Base-by-base conservation (phyloP, 305 asterid genomes). In the Petunia hybrid region DNA sequence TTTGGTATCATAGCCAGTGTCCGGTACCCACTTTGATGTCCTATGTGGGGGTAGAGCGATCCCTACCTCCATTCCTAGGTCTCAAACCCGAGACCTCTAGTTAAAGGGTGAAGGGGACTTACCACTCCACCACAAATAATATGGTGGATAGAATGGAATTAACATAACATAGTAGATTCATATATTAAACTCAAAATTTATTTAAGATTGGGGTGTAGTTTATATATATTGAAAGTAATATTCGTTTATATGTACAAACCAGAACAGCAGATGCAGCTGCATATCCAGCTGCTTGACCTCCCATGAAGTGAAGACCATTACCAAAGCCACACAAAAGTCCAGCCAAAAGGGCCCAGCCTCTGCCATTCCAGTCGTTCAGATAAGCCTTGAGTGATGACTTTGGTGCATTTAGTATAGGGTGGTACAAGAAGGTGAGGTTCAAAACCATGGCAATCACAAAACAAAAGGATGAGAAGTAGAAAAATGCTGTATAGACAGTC, bases 181-280 rank as follows among this genome's bases (percentile, higher is more conserved):
- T 22, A 10, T 3, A 71, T 7, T 35, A 6, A 3, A 48, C 7
- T 48, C 56, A 48, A 48, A 51, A 51, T 51, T 51, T 51, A 13
- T 51, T 51, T 4, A 14, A 1, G 12, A 63, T 64, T 35, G 31
- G 79, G 41, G 10, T 5, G 53, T 71, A 64, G 40, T 53, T 61
- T 68, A 51, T 13, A 45, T 63, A 48, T 1, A 62, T 38, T 2
- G 39, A 69, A 51, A 77, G 80, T 13, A 10, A 38, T 60, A 61
- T 66, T 14, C 5, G 46, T 2, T 2, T 53, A 76, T 4, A 14
- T 16, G 65, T 12, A 86, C 85, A 70, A 22, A 88, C 93, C 91
- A 87, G 93, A 83, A 89, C 95, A 35, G 91, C 92, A 40, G 87
- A 93, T 41, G 93, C 95, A 57, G 95, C 93, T 41, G 95, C 93